Evolutionary conservation across 176 grass and related monocot species (phyloP).

Genomic region (Microstegium vimineum): DNA sequence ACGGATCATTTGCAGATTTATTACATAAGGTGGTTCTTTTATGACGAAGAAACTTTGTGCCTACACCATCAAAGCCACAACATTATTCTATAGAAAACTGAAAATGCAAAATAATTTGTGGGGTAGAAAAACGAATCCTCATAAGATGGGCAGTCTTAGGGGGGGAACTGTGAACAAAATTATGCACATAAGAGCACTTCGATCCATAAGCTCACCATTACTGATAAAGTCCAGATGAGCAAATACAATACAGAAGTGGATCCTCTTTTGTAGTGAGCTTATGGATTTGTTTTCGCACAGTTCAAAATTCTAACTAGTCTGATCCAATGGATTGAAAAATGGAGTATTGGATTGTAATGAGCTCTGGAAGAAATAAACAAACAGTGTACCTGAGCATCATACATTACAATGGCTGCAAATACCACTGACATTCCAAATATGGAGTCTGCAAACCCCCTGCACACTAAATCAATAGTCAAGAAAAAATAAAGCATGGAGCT

Average conservation of each 20-base stretch:
- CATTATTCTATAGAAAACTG: too few relatives aligned
- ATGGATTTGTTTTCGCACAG: background rate
- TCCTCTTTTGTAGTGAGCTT: too few relatives aligned
- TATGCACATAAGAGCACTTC: too few relatives aligned
- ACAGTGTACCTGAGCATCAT: conserved; percentile 76
- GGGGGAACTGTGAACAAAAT: too few relatives aligned
- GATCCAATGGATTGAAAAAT: background rate
- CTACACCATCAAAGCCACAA: background rate
- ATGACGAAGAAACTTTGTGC: background rate
- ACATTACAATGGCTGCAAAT: conserved; percentile 87
- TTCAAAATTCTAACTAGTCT: background rate
- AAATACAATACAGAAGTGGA: too few relatives aligned
- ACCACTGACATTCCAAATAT: conserved; percentile 91
- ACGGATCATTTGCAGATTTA: background rate
- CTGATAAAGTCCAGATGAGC: too few relatives aligned
- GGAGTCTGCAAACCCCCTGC: conserved; percentile 84
- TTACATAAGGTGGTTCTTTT: background rate
- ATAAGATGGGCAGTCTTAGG: too few relatives aligned
- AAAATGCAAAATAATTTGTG: too few relatives aligned
- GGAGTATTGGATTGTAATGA: background rate
- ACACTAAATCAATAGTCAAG: conserved; percentile 43
- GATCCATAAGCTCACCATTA: too few relatives aligned
- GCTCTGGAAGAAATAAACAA: background rate
- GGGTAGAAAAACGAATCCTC: too few relatives aligned
- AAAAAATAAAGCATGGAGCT: conserved; percentile 8